phyloP scores from a whole-genome alignment of 352 stramenopile genomes.

The Hyaloperonospora arabidopsidis region DNA sequence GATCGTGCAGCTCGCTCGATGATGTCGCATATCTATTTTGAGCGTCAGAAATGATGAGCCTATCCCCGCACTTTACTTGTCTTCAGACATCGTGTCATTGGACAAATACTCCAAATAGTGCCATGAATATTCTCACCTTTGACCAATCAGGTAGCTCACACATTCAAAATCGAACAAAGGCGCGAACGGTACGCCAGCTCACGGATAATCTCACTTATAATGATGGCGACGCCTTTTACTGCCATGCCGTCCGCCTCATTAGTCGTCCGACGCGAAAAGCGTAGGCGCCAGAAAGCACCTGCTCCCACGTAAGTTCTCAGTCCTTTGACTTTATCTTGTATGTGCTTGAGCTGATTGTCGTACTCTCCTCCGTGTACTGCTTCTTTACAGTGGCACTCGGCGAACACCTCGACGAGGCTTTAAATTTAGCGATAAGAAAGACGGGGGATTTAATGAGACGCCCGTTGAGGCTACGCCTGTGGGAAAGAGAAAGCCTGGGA shows the following conservation, averaged over 20 bases:
- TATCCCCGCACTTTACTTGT: too few relatives aligned
- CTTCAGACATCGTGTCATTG: not conserved
- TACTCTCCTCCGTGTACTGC: slow-evolving; percentile 5
- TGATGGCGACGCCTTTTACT: slow-evolving; percentile 30
- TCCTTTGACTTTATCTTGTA: not conserved
- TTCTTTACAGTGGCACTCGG: slow-evolving; percentile 10
- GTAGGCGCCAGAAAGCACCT: slow-evolving; percentile 31
- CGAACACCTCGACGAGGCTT: slow-evolving; percentile 42
- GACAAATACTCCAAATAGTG: not conserved
- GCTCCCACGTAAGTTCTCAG: slow-evolving; percentile 25
- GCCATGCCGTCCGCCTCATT: slow-evolving; percentile 36
- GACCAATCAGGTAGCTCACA: slow-evolving; percentile 25
- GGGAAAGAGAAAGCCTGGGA: slow-evolving; percentile 15
- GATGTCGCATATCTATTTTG: too few relatives aligned
- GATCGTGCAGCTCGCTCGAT: too few relatives aligned
- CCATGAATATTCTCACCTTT: slow-evolving; percentile 12
- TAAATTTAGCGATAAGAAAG: slow-evolving; percentile 44
- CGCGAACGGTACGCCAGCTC: slow-evolving; percentile 15
- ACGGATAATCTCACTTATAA: not conserved
- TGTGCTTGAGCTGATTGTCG: not conserved
- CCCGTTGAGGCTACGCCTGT: slow-evolving; percentile 27
- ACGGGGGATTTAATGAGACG: slow-evolving; percentile 7
- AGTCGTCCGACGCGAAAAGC: slow-evolving; percentile 54
- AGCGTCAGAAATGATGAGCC: too few relatives aligned
- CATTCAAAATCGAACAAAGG: slow-evolving; percentile 19